phyloP scores from a whole-genome alignment of 495 filamentous ascomycete genomes.

The Neurospora africana region DNA sequence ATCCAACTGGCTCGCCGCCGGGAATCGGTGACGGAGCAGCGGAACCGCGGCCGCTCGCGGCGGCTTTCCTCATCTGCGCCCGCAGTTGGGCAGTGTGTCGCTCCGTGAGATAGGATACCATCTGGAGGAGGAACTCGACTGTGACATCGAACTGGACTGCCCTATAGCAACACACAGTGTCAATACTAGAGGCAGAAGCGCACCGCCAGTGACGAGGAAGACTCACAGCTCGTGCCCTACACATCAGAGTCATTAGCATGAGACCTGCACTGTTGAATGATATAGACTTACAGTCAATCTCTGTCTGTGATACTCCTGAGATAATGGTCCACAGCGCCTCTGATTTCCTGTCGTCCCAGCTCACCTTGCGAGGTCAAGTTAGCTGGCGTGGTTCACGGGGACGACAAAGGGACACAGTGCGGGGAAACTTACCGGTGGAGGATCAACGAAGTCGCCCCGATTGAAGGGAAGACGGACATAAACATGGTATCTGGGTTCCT shows the following conservation, averaged over 20 bases:
- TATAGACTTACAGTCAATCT: slow-evolving; percentile 65
- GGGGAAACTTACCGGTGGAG: slow-evolving; percentile 55
- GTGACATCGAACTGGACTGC: slow-evolving; percentile 51
- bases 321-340: slow-evolving; percentile 82
- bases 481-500: slow-evolving; percentile 52
- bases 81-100: slow-evolving; percentile 78
- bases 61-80: slow-evolving; percentile 74
- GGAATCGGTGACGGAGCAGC: slow-evolving; percentile 42
- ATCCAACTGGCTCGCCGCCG: slow-evolving; percentile 34
- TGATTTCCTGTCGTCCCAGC: slow-evolving; percentile 68
- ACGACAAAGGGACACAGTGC: slow-evolving; percentile 7
- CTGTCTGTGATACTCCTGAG: slow-evolving; percentile 63
- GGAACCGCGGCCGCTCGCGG: slow-evolving; percentile 34
- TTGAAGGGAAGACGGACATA: slow-evolving; percentile 83
- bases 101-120: slow-evolving; percentile 92
- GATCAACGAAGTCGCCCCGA: slow-evolving; percentile 80
- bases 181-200: neutral
- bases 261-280: slow-evolving; percentile 1
- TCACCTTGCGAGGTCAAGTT: slow-evolving; percentile 25
- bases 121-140: slow-evolving; percentile 80
- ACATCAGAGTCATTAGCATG: neutral
- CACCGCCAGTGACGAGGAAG: neutral
- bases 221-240: slow-evolving; percentile 74
- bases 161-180: slow-evolving; percentile 23
- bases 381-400: neutral